Percentiles rank a stretch among this genome's conserved stretches.
phyloP scores from a whole-genome alignment of 2,329 filamentous ascomycete genomes.

The Bipolaris zeicola region DNA sequence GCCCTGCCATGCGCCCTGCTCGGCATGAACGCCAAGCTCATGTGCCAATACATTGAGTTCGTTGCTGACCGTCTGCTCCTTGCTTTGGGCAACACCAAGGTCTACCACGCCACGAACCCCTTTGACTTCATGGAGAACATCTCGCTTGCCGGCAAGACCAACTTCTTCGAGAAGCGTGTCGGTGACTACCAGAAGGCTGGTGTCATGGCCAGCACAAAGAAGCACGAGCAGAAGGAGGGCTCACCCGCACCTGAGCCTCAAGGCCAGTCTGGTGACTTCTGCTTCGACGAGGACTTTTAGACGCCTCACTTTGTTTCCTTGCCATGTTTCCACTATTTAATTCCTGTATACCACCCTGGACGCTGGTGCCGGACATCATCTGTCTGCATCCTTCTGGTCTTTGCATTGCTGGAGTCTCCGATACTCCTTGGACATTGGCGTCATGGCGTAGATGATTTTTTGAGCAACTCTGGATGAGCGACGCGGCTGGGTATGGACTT shows the following conservation, averaged over 20 bases:
- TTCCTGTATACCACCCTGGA: slow-evolving; percentile 33
- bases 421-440: slow-evolving; percentile 31
- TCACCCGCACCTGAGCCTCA: slow-evolving; percentile 53
- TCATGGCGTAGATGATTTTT: slow-evolving; percentile 13
- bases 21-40: slow-evolving; percentile 95
- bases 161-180: slow-evolving; percentile 99
- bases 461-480: slow-evolving; percentile 19
- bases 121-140: slow-evolving; percentile 99
- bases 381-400: slow-evolving; percentile 34
- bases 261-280: slow-evolving; percentile 72
- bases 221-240: slow-evolving; percentile 60
- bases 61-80: slow-evolving; percentile 94
- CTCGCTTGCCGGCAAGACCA: slow-evolving; percentile 97
- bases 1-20: slow-evolving; percentile 90
- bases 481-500: slow-evolving; percentile 14
- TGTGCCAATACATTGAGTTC: slow-evolving; percentile 99
- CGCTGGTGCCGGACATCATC: slow-evolving; percentile 28
- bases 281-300: slow-evolving; percentile 97
- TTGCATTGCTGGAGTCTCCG: slow-evolving; percentile 43
- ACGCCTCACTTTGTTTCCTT: slow-evolving; percentile 36
- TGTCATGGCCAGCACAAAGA: slow-evolving; percentile 92
- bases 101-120: slow-evolving; percentile 91
- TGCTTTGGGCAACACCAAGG: slow-evolving; percentile 90
- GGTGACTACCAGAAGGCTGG: slow-evolving; percentile 99
- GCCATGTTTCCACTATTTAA: slow-evolving; percentile 26